Percentiles rank a stretch among this genome's conserved stretches.
Conservation (phyloP, 768 basidiomycete genomes). For the Macrocybe gigantea region DNA sequence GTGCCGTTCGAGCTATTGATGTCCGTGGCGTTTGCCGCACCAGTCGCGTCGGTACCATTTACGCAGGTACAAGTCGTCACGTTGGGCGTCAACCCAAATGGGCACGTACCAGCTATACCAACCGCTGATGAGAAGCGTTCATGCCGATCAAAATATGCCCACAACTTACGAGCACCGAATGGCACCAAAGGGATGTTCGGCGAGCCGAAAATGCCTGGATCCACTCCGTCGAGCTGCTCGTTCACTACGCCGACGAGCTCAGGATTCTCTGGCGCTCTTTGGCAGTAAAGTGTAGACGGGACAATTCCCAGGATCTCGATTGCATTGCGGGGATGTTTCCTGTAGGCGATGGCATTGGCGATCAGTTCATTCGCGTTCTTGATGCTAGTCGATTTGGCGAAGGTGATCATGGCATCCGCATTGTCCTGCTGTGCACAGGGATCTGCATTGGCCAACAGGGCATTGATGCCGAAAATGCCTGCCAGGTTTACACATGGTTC, state of each 20-base stretch:
- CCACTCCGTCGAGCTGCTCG: slow-evolving; percentile 34
- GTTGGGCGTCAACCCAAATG: slow-evolving; percentile 35
- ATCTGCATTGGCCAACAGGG: slow-evolving; percentile 38
- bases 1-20: slow-evolving; percentile 9
- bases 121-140: neutral
- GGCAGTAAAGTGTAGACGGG: slow-evolving; percentile 43
- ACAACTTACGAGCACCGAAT: slow-evolving; percentile 36
- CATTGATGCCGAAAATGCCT: slow-evolving; percentile 33
- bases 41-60: slow-evolving; percentile 9
- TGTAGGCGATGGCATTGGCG: slow-evolving; percentile 34
- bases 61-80: slow-evolving; percentile 34
- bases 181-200: slow-evolving; percentile 31
- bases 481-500: slow-evolving; percentile 37
- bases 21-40: slow-evolving; percentile 6
- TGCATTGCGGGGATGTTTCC: slow-evolving; percentile 36
- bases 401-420: slow-evolving; percentile 46
- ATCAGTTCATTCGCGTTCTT: slow-evolving; percentile 33
- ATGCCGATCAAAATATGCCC: neutral
- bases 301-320: slow-evolving; percentile 35
- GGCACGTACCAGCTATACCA: slow-evolving; percentile 36
- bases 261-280: slow-evolving; percentile 29
- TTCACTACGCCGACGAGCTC: slow-evolving; percentile 37
- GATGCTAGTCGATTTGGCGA: slow-evolving; percentile 38
- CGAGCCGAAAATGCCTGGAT: slow-evolving; percentile 37
- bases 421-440: slow-evolving; percentile 44